Base-by-base conservation (phyloP, 345 rosid species). In the Pistacia atlantica region DNA sequence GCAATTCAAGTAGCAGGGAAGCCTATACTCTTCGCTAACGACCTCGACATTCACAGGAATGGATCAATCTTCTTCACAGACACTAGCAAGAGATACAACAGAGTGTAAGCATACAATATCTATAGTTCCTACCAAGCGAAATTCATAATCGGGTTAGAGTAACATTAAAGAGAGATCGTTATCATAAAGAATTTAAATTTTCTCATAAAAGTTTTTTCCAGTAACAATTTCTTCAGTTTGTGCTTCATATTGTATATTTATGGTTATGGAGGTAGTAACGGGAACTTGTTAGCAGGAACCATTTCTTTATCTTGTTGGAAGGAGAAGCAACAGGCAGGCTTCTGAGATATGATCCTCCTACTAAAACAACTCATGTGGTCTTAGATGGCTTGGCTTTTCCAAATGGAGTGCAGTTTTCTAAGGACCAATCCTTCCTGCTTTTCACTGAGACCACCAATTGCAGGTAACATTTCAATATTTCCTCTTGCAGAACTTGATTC, bases 1-100 rank as follows among this genome's bases (percentile, higher is more conserved):
- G 91, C 95, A 38, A 92, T 92, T n/a, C 92, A 90, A 69, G 94
- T 82, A 5, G 85, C 73, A 28, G 97, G 92, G 10, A 80, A 83
- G 8, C 88, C 85, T 3, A 94, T 94, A 42, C 97, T 92, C 69
- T 96, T 96, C 80, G 99, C 99, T 11, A 96, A 94, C 74, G 99
- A 96, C 54, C 93, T 94, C 6, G 97, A 96, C 79, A 80, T 94
- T 63, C 97, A 92, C 81, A 78, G 67, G 8, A 96, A 92, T 78
- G 99, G 98, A 31, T 96, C 98, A 38, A 83, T 96, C 82, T 94
- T 92, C 86, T 96, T 96, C 84, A 96, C 98, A 0, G 98, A 96
- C 83, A 91, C 99, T 1, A 96, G 97, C 89, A 86, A 80, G 78
- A 89, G 97, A 93, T 90, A 94, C 74, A 90, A 92, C 58, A 85